These are phyloP conservation scores for Candida tibetensis DNA, from an alignment of 805 yeast genomes.

Conservation along the genomic window DNA sequence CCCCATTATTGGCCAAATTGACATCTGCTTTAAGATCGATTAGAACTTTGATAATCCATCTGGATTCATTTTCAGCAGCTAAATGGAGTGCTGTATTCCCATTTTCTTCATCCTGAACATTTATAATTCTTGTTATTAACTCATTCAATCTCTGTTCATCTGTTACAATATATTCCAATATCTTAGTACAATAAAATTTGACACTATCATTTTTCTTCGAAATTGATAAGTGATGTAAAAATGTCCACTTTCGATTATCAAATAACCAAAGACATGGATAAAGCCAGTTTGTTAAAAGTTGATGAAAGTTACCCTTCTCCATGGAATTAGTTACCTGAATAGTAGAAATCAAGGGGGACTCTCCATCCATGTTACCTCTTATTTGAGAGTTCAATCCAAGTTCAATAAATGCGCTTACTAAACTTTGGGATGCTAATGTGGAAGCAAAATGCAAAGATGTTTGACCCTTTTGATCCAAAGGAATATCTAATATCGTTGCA, in stretches of 20 bases:
- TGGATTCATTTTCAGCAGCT: constrained; percentile 38
- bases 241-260: constrained; percentile 68
- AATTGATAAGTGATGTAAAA: constrained; percentile 72
- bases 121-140: constrained; percentile 24
- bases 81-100: constrained; percentile 41
- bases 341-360: constrained; percentile 57
- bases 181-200: constrained; percentile 34
- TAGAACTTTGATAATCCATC: constrained; percentile 37
- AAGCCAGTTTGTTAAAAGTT: constrained; percentile 59
- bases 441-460: constrained; percentile 45
- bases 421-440: constrained; percentile 35
- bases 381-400: constrained; percentile 37
- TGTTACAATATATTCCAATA: constrained; percentile 31
- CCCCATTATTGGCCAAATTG: constrained; percentile 74
- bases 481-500: constrained; percentile 24
- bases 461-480: constrained; percentile 39
- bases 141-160: constrained; percentile 19
- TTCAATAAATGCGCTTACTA: constrained; percentile 34
- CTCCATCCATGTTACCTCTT: constrained; percentile 39
- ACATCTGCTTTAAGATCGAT: constrained; percentile 48
- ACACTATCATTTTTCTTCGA: constrained; percentile 31
- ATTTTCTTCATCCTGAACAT: constrained; percentile 32
- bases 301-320: constrained; percentile 72
- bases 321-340: constrained; percentile 80
- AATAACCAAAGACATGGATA: constrained; percentile 55